Evolutionary conservation across 352 stramenopile species (phyloP), one percentile per base, ranked within the genome.

Genomic region (Phytophthora fragariae): DNA sequence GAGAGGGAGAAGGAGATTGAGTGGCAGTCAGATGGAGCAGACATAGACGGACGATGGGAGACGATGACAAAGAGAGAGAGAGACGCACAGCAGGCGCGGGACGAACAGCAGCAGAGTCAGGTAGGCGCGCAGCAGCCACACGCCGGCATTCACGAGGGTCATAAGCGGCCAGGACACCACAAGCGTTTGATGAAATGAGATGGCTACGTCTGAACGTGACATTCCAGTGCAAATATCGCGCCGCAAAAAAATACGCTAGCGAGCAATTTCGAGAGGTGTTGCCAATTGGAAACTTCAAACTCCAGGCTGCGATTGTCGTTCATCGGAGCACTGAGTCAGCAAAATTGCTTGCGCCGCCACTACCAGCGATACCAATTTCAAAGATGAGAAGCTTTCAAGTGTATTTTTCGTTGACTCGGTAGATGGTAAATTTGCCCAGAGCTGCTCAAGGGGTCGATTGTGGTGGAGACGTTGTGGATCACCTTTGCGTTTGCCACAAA

Each of bases 61-160:
- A 44, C 37, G 10, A 15, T 10, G 10, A 5, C 3, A 5, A 44
- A 15, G 10, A 39, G 33, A 39, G 33, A 44, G 37, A 44, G 37
- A 15, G 11, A 81, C 85, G 73, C 58, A 95, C 88, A 93, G 37
- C 57, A 93, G 62, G 2, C 81, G 82, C n/a, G 86, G 88, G 6
- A 93, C 27, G 77, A 88, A 91, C 47, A 95, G 79, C 69, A 95
- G 68, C 37, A 85, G 62, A 17, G 85, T 67, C 31, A 92, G 37
- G 68, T 93, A 95, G 54, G 78, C 63, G 54, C 84, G 81, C 53
- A 91, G 59, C 55, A 94, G 76, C 77, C 79, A 90, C 63, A 91
- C 52, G 66, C 60, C 65, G 61, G 53, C 68, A 70, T 76, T 63
- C 29, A 77, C 62, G 21, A 88, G 55, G 6, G 53, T 66, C 59